A percentile compares a stretch with the other conserved stretches of the same genome.
These are phyloP conservation scores for Coccomyxa sp. DNA, from an alignment of 139 green algal species.

Conservation along the genomic window DNA sequence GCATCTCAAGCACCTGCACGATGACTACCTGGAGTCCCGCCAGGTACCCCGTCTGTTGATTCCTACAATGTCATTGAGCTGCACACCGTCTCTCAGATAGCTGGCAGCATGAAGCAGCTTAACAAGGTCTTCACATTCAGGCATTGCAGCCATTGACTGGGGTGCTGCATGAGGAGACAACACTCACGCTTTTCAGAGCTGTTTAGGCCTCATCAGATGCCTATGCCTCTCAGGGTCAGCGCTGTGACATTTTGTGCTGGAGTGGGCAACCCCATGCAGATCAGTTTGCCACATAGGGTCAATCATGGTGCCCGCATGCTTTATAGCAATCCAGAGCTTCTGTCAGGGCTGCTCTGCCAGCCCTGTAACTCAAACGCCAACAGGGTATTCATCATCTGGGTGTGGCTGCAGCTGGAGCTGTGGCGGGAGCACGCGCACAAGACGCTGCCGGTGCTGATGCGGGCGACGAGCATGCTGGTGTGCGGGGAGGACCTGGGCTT, in stretches of 20 bases:
- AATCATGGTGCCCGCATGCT: too few species aligned
- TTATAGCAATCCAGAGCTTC: too few species aligned
- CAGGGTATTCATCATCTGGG: too few species aligned
- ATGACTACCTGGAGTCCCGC: constrained; percentile 84
- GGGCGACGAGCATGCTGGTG: constrained; percentile 86
- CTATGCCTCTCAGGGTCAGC: too few species aligned
- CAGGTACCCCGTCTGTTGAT: constrained; percentile 1
- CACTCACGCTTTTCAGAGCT: too few species aligned
- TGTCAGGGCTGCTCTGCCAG: too few species aligned
- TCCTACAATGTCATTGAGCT: neutral
- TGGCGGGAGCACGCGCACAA: constrained; percentile 73
- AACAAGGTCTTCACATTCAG: neutral
- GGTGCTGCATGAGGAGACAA: too few species aligned
- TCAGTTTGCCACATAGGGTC: too few species aligned
- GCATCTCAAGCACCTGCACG: constrained; percentile 66
- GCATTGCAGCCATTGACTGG: neutral
- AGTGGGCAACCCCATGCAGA: too few species aligned
- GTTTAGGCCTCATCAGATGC: too few species aligned
- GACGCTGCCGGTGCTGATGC: constrained; percentile 83
- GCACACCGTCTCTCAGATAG: neutral
- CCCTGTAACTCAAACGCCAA: too few species aligned
- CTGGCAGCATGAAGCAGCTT: neutral
- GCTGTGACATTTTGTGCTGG: too few species aligned
- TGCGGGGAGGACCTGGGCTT: constrained; percentile 95
- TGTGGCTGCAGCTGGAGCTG: constrained; percentile 64